Base-by-base conservation (phyloP, 2,329 filamentous ascomycete genomes). In the Fusarium brachygibbosum region DNA sequence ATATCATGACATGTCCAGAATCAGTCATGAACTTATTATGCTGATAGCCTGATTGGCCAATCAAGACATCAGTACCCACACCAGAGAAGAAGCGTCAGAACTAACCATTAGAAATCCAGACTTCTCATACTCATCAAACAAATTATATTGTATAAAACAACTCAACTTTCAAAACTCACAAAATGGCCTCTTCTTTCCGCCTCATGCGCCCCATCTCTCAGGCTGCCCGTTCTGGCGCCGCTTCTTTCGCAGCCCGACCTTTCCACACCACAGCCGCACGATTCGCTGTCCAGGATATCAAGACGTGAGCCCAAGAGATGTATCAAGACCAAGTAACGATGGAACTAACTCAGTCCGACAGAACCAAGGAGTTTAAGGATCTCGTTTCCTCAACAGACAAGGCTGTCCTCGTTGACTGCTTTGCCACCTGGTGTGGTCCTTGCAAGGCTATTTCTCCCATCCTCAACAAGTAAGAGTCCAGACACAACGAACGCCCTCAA, bases 381-480 rank as follows among this genome's bases (percentile, higher is more conserved):
- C 86, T 86, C 59, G 74, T 91, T 63, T 78, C 82, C 57, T 76
- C 82, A 74, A 71, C 77, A 57, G 81, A 88, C 76, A 85, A 85
- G 54, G 80, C 92, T 69, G 87, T 97, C 73, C 83, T 98, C 65
- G 83, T 98, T 76, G 95, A 98, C 67, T 73, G 71, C 70, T 75
- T 75, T 21, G 74, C 74, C n/a, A 66, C 67, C 23, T 98, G 94
- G 94, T 98, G 95, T 85, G 94, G 93, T 64, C 95, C 95, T 64
- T 98, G 95, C 91, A 97, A 94, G 86, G 87, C 90, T 75, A 96
- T 98, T 76, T 88, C 93, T 19, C 95, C 94, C 63, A 81, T 89
- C 67, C 84, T 97, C 60, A 70, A 71, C 51, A 71, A 74, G 74
- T 78, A 72, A 58, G 76, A 60, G 16, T 21, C 14, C n/a, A 38